Base-by-base conservation (phyloP, 1,139 yeast genomes). In the Geotrichum australiense region DNA sequence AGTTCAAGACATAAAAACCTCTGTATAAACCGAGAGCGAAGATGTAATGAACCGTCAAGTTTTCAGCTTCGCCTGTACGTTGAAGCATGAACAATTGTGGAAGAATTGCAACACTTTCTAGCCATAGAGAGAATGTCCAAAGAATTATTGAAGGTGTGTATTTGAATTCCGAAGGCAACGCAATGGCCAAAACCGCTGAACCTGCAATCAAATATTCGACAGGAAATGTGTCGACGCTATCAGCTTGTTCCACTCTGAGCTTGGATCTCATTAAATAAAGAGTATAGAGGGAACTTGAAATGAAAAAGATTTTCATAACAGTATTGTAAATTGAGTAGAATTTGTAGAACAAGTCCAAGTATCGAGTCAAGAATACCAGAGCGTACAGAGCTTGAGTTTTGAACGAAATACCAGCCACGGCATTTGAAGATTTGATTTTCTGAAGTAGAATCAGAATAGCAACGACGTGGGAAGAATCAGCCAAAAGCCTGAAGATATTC, bases 11-110 rank as follows among this genome's bases (percentile, higher is more conserved):
- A 63, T 91, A 91, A 45, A 91, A 69, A 0, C 87, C 84, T 53
- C 98, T 73, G 68, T 91, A 91, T 6, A 81, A 53, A 12, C 98
- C 98, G 58, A 91, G 69, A 2, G 97, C 95, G 62, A 89, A 87
- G 50, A 91, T 85, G 63, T 91, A 91, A 62, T 91, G 96, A 41
- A 83, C 75, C 12, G 97, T 91, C 56, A 91, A 69, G 49, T 83
- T 75, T 61, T 83, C 84, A 1, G 96, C 93, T 56, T 83, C 83
- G 12, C 96, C 96, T 2, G 93, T 79, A 53, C 84, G 80, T 58
- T 89, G 96, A 47, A 91, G 70, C 74, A 91, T 76, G 62, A 80
- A 87, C 59, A 91, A 69, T 64, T 91, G 98, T 3, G 98, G 98
- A 47, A 91, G 65, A 45, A 91, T 86, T 14, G 96, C 94, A 37